Evolutionary conservation across 805 yeast genomes (phyloP).

Genomic region (Kurtzmaniella fragi): DNA sequence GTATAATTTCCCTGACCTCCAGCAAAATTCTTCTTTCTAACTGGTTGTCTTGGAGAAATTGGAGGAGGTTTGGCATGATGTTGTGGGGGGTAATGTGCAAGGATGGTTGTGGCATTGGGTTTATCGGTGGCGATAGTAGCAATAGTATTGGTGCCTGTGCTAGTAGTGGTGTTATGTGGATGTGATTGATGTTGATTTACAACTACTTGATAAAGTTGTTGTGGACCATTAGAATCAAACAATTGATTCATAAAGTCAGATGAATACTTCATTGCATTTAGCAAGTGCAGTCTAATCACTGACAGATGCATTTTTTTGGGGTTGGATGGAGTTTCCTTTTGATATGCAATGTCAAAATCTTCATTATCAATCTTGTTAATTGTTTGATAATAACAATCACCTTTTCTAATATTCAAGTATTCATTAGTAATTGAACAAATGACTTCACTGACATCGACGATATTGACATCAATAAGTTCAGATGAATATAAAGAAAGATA

Average conservation of each 20-base stretch:
- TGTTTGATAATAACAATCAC: slow-evolving; percentile 18
- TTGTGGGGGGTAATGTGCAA: background rate
- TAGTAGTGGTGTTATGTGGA: background rate
- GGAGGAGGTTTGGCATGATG: background rate
- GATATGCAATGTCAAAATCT: slow-evolving; percentile 12
- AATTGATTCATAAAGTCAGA: slow-evolving; percentile 23
- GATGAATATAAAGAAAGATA: slow-evolving; percentile 46
- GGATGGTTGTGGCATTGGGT: no score
- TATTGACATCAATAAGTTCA: slow-evolving; percentile 35
- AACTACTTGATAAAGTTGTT: slow-evolving; percentile 15
- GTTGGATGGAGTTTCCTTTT: background rate
- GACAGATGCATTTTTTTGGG: background rate
- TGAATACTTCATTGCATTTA: slow-evolving; percentile 21
- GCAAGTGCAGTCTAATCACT: slow-evolving; percentile 19
- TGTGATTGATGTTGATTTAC: background rate
- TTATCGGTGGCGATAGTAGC: no score
- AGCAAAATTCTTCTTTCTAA: no score
- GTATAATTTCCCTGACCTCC: no score
- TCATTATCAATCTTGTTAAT: slow-evolving; percentile 11
- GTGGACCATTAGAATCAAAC: slow-evolving; percentile 26
- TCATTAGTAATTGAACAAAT: slow-evolving; percentile 29
- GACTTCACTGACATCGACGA: slow-evolving; percentile 25
- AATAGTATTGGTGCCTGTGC: background rate
- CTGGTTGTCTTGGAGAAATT: no score
- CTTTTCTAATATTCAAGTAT: slow-evolving; percentile 15